These are phyloP conservation scores for Leccinum subgranulosum DNA, from an alignment of 768 basidiomycete species.

Conservation along the genomic window DNA sequence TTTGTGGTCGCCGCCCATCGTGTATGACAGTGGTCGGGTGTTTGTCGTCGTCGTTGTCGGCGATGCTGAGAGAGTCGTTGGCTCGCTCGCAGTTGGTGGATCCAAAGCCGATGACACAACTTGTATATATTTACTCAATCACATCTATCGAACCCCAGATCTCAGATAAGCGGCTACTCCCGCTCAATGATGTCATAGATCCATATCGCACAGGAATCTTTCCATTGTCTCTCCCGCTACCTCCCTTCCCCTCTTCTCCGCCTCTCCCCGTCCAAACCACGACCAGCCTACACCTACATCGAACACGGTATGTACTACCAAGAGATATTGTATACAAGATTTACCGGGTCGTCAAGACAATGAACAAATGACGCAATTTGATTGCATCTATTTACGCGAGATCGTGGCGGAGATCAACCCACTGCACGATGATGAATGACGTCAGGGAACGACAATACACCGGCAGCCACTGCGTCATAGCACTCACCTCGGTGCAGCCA, in stretches of 20 bases:
- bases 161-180: constrained; percentile 31
- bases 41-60: constrained; percentile 3
- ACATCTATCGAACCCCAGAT: constrained; percentile 29
- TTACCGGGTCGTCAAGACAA: constrained; percentile 33
- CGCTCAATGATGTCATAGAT: constrained; percentile 31
- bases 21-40: not conserved
- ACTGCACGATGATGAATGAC: constrained; percentile 32
- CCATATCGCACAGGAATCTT: not conserved
- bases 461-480: constrained; percentile 21
- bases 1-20: constrained; percentile 80
- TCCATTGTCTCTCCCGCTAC: not conserved
- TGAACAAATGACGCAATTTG: constrained; percentile 28
- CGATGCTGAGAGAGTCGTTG: constrained; percentile 18
- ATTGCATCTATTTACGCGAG: constrained; percentile 39
- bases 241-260: not conserved
- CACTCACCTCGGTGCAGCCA: constrained; percentile 79
- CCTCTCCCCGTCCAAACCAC: not conserved
- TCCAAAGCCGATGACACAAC: constrained; percentile 33
- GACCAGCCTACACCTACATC: not conserved
- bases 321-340: not conserved
- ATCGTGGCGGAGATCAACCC: constrained; percentile 63
- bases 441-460: constrained; percentile 18
- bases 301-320: not conserved
- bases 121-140: constrained; percentile 37
- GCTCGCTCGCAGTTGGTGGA: constrained; percentile 24